A percentile compares a stretch with the other conserved stretches of the same genome.
phyloP scores from a whole-genome alignment of 495 filamentous ascomycete genomes.

The Peziza echinospora region DNA sequence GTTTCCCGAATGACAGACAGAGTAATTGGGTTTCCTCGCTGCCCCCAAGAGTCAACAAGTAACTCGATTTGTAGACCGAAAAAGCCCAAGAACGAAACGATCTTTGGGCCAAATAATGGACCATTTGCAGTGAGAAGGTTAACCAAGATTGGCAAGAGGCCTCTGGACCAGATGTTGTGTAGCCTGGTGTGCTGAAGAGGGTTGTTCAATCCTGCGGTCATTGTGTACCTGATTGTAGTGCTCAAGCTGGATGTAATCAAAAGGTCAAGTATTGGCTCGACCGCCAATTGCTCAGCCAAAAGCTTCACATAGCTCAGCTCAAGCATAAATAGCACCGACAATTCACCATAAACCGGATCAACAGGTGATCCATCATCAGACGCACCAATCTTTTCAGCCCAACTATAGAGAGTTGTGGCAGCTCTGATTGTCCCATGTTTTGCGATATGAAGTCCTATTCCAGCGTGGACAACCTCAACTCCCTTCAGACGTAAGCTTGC shows the following conservation, averaged over 20 bases:
- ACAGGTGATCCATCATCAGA: slow-evolving; percentile 31
- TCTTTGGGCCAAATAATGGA: slow-evolving; percentile 54
- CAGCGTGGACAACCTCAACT: slow-evolving; percentile 36
- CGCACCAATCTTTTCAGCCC: slow-evolving; percentile 56
- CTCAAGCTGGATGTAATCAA: slow-evolving; percentile 57
- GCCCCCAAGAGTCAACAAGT: background rate
- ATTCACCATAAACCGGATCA: slow-evolving; percentile 86
- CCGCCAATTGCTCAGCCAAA: slow-evolving; percentile 72
- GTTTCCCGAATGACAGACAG: background rate
- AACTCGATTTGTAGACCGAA: slow-evolving; percentile 8
- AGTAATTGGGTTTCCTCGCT: background rate
- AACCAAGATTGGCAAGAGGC: slow-evolving; percentile 69
- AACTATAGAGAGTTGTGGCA: slow-evolving; percentile 74
- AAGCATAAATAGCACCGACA: slow-evolving; percentile 68
- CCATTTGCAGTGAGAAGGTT: slow-evolving; percentile 72
- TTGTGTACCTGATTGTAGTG: slow-evolving; percentile 47
- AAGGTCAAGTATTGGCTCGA: slow-evolving; percentile 56
- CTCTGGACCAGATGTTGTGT: slow-evolving; percentile 72
- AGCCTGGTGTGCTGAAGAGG: slow-evolving; percentile 20
- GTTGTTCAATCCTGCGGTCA: slow-evolving; percentile 28
- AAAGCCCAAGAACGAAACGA: slow-evolving; percentile 47
- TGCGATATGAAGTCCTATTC: slow-evolving; percentile 39
- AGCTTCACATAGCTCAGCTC: slow-evolving; percentile 62
- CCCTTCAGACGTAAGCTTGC: slow-evolving; percentile 51
- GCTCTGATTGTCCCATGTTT: slow-evolving; percentile 47